Evolutionary conservation across 306 rosid species (phyloP), one percentile per base, ranked within the genome.

Genomic region (Begonia masoniana): DNA sequence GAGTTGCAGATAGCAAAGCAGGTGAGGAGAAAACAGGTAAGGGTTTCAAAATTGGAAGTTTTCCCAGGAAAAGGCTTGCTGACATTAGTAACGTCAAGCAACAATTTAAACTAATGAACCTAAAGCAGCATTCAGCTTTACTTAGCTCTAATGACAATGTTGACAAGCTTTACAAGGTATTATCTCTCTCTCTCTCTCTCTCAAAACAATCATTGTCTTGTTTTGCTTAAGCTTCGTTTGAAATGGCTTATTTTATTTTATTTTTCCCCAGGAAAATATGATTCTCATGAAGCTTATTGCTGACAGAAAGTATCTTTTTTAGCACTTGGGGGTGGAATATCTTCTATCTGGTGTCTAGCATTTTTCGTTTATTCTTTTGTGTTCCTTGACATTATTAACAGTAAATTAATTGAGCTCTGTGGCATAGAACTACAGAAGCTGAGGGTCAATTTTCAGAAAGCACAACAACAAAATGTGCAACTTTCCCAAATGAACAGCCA

Each of bases 181-280:
- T 14, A 41, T 24, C 24, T 36, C 26, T 6, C 24, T 46, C 15
- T 31, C 4, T 31, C 4, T 4, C 49, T n/a, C n/a, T 16, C 14
- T 21, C 39, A 50, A 7, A 6, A 24, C 21, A 12, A 9, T 51
- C 26, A 58, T 60, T 54, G 42, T 14, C 31, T 9, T 9, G 15
- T 52, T 49, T 47, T 61, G 57, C 51, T 31, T 31, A 31, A 31
- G 39, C 39, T 31, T 31, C 39, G 9, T 31, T 31, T 31, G 39
- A 31, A 31, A 7, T 31, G 39, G 3, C 8, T 49, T 10, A 51
- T 55, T 54, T 65, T 45, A 47, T 58, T 59, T 8, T 68, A 50
- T 76, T 42, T 45, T n/a, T n/a, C n/a, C n/a, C n/a, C 67, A 89
- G 97, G 97, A 89, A 67, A 89, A 78, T 62, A 62, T 54, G 45